Conservation (phyloP, 2,329 filamentous ascomycete genomes). For the Botrytis galanthina region DNA sequence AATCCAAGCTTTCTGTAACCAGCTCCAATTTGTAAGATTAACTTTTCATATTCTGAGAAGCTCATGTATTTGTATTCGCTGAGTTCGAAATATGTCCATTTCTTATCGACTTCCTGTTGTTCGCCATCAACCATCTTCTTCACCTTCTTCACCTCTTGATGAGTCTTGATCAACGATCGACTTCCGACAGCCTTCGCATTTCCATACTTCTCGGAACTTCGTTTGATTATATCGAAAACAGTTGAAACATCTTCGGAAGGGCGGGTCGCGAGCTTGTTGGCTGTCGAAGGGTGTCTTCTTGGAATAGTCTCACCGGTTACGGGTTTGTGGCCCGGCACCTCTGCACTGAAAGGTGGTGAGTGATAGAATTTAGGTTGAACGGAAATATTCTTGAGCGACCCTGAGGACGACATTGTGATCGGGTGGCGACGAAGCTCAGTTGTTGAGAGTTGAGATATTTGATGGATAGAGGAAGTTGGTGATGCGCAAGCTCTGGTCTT, state of each 20-base stretch:
- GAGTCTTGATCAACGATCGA: conserved; percentile 69
- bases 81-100: conserved; percentile 84
- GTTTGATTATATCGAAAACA: conserved; percentile 61
- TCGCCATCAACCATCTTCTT: conserved; percentile 81
- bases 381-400: conserved; percentile 35
- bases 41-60: conserved; percentile 72
- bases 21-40: conserved; percentile 63
- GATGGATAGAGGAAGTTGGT: neutral
- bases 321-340: conserved; percentile 56
- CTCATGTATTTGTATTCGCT: conserved; percentile 72
- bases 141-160: conserved; percentile 80
- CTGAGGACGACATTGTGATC: neutral
- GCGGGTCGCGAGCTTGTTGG: conserved; percentile 54
- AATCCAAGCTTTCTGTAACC: conserved; percentile 72
- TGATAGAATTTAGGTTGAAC: conserved; percentile 36
- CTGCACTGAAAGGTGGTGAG: conserved; percentile 59
- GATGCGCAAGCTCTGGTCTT: neutral
- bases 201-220: conserved; percentile 61
- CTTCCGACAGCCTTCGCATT: conserved; percentile 64
- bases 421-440: neutral
- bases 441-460: neutral
- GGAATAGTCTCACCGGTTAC: conserved; percentile 69
- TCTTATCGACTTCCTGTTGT: conserved; percentile 76
- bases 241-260: conserved; percentile 48
- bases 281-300: conserved; percentile 56